phyloP scores from a whole-genome alignment of 805 yeast species.

The Yarrowia sp. region DNA sequence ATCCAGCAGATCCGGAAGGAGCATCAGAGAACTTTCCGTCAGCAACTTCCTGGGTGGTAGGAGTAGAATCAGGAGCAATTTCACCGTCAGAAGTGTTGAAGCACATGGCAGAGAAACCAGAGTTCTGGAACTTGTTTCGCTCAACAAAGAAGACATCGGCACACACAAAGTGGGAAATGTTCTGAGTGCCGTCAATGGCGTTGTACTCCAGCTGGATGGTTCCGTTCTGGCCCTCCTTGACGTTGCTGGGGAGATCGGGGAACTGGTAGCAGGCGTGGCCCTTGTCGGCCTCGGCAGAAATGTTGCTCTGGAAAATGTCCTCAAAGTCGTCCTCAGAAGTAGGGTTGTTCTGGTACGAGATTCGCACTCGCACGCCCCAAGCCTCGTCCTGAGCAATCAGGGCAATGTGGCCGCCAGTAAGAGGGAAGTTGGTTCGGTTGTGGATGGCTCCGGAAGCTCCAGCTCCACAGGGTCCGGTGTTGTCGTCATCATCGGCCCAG shows the following conservation, averaged over 20 bases:
- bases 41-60: slow-evolving; percentile 26
- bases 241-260: slow-evolving; percentile 43
- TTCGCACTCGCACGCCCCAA: slow-evolving; percentile 43
- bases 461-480: slow-evolving; percentile 48
- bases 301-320: slow-evolving; percentile 39
- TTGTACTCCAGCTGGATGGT: slow-evolving; percentile 46
- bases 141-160: slow-evolving; percentile 45
- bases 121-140: slow-evolving; percentile 40
- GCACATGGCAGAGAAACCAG: slow-evolving; percentile 40
- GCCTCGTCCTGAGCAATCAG: slow-evolving; percentile 44
- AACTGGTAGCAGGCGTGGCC: slow-evolving; percentile 49
- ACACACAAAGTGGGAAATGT: slow-evolving; percentile 47
- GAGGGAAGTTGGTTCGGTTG: slow-evolving; percentile 47
- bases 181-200: slow-evolving; percentile 42
- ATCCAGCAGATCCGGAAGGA: neutral
- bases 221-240: slow-evolving; percentile 43
- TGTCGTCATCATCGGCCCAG: slow-evolving; percentile 47
- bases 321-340: slow-evolving; percentile 42
- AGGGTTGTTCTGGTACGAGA: slow-evolving; percentile 44
- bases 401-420: slow-evolving; percentile 48
- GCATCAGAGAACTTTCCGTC: neutral
- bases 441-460: slow-evolving; percentile 33
- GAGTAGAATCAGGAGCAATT: slow-evolving; percentile 40
- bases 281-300: slow-evolving; percentile 40
- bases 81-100: slow-evolving; percentile 43